These are phyloP conservation scores for Lactifluus subvellereus DNA, from an alignment of 768 basidiomycete genomes.

Conservation along the genomic window DNA sequence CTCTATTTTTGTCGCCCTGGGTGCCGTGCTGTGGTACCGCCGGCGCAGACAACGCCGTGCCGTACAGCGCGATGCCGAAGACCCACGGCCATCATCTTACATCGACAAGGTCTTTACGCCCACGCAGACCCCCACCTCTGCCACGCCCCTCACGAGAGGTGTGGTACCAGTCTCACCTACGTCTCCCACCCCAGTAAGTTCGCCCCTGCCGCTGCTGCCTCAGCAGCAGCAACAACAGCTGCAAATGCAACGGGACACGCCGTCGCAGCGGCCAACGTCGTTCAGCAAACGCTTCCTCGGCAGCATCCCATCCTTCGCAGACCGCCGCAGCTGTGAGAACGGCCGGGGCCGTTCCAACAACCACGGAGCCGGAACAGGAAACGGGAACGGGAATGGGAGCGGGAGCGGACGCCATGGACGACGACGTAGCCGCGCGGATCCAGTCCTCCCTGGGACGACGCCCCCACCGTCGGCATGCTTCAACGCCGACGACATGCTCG, in stretches of 20 bases:
- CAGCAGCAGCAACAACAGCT: background rate
- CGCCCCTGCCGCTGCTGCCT: too few relatives aligned
- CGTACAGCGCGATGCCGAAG: background rate
- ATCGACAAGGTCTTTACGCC: background rate
- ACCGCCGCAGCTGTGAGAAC: background rate
- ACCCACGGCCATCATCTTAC: background rate
- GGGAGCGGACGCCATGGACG: background rate
- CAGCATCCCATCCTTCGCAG: background rate
- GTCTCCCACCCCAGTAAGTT: background rate
- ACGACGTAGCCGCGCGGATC: constrained; percentile 9
- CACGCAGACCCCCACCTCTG: background rate
- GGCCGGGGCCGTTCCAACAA: too few relatives aligned
- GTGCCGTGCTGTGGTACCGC: background rate
- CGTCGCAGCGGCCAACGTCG: background rate
- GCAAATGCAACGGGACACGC: background rate
- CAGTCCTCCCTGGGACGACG: background rate
- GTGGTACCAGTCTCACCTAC: background rate
- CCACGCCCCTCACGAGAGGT: background rate
- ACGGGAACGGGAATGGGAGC: background rate
- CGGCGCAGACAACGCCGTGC: background rate
- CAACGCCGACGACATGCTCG: constrained; percentile 15
- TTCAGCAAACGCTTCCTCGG: background rate
- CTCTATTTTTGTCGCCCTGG: background rate
- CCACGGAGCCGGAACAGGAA: too few relatives aligned
- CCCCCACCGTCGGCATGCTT: background rate